Evolutionary conservation across 495 filamentous ascomycete species (phyloP), one percentile per base, ranked within the genome.

Genomic region (Neohortaea acidophila): DNA sequence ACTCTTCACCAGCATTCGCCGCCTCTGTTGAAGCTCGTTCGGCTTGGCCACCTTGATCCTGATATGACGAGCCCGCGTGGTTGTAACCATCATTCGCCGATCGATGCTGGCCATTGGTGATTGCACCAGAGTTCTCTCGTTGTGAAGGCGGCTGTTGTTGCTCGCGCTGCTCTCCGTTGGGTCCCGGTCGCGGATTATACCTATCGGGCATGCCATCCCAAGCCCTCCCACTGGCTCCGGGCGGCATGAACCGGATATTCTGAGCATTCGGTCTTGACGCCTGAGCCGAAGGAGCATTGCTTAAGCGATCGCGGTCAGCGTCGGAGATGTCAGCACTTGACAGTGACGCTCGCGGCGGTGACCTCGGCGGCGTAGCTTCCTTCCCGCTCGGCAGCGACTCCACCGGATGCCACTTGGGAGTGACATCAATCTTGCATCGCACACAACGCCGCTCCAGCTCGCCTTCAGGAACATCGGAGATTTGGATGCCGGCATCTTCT

Each of bases 351-450:
- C 38, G 36, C 25, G 20, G 41, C 20, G 29, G 23, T 21, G 36
- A 39, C 24, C n/a, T 30, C 2, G 39, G 45, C 17, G 45, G 33
- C 20, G 36, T 44, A 10, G 45, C 29, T 24, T 28, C 33, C 12
- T 39, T 49, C 10, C 40, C 40, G 13, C 34, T 20, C 14, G 28
- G 36, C 15, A 15, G n/a, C 15, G 7, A 14, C 12, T 30, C 49
- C 1, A 54, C 36, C 25, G 46, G 40, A 59, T 72, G 71, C 75
- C 75, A 80, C 42, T 64, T 69, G 3, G 72, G 73, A 45, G 70
- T 78, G 23, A 69, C 63, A 34, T 73, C 67, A 31, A 70, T 60
- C 15, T 65, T 63, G 48, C 75, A 80, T 10, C 67, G 73, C 15
- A 39, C 50, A 33, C 58, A 61, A 22, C 42, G 45, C 5, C 54